Evolutionary conservation across 1,284 basidiomycete species (phyloP), one percentile per base, ranked within the genome.

Genomic region (Schizopora paradoxa): DNA sequence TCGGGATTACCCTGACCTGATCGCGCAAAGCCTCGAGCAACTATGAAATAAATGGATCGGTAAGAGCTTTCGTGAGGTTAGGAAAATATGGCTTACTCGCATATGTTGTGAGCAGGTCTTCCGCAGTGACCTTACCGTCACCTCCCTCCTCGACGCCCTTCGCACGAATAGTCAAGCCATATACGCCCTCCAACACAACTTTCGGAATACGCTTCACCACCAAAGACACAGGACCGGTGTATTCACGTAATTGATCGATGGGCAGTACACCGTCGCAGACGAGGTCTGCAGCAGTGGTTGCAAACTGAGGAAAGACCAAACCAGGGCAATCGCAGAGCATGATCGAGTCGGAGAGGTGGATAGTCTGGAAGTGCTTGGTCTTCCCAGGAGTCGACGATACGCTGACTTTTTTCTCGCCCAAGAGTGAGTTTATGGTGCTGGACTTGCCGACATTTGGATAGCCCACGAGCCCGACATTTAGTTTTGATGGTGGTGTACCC

Each of bases 341-440:
- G 40, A 98, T 87, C 2, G 79, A 73, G 22, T 89, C 79, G 0
- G 93, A 93, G 21, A 99, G 76, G 54, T 93, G 80, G 53, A 98
- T 93, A 0, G 96, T 99, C 67, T 99, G 96, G 72, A 99, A 98
- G 67, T 99, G 96, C 63, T 99, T 99, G 23, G 96, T 99, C 67
- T 99, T 98, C 54, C 96, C 94, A 0, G 96, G 96, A 0, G 95
- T 99, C 0, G 93, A 83, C 1, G 94, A 98, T 6, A 97, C 95
- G 57, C 91, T 95, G 51, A 98, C 95, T 74, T 94, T 96, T 72
- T 98, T 97, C 58, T 89, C 86, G 25, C 96, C 85, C 42, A 98
- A 81, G 14, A 99, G 77, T 16, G 93, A 91, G 64, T 99, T 99
- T 65, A 99, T 98, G 6, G 97, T 84, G 52, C 87, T 92, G 1